Conservation (phyloP, 371 early-diverging fungal genomes). For the Nematocida ausubeli region DNA sequence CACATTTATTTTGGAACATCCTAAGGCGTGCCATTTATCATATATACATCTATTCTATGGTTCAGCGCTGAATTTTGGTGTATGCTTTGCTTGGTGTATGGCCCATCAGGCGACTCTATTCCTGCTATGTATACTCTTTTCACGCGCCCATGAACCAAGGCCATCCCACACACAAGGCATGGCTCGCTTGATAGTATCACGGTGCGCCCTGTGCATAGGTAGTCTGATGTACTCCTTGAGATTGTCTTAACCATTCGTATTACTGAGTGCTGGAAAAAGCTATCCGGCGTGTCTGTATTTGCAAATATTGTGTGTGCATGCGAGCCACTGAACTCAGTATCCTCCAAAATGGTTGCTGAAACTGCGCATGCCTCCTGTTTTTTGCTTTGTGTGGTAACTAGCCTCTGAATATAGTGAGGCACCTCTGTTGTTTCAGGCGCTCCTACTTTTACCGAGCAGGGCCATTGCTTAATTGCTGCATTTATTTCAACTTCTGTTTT, state of each 20-base stretch:
- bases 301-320: neutral
- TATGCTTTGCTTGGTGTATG: slow-evolving; percentile 17
- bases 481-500: slow-evolving; percentile 8
- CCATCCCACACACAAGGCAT: slow-evolving; percentile 49
- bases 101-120: slow-evolving; percentile 8
- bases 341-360: neutral
- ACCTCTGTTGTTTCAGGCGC: neutral
- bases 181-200: slow-evolving; percentile 44
- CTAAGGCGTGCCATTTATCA: neutral
- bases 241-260: neutral
- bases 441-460: slow-evolving; percentile 8
- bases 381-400: neutral
- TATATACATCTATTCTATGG: slow-evolving; percentile 34
- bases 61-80: slow-evolving; percentile 16
- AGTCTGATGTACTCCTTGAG: slow-evolving; percentile 24
- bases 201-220: slow-evolving; percentile 40
- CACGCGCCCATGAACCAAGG: slow-evolving; percentile 37
- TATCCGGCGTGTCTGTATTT: neutral
- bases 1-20: neutral
- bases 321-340: neutral
- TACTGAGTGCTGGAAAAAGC: slow-evolving; percentile 13
- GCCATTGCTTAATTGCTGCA: slow-evolving; percentile 5
- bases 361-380: slow-evolving; percentile 16
- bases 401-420: neutral
- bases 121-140: slow-evolving; percentile 36